Conservation (phyloP, 768 basidiomycete species). For the Suillus plorans region DNA sequence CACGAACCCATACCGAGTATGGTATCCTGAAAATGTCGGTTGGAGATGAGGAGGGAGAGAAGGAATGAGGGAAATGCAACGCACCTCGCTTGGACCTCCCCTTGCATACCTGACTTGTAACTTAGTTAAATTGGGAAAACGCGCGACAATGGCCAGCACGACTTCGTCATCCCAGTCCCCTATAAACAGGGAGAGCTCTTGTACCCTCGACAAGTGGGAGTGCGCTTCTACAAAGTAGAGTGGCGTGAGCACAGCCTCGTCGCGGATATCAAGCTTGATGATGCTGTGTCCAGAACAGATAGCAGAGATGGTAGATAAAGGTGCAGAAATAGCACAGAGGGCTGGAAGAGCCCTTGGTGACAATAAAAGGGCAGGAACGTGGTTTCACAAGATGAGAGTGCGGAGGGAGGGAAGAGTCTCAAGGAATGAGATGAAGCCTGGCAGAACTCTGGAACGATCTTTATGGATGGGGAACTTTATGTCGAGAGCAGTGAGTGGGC, state of each 20-base stretch:
- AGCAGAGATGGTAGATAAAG: constrained; percentile 26
- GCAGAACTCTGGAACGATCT: constrained; percentile 23
- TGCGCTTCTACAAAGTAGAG: constrained; percentile 16
- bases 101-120: constrained; percentile 41
- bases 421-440: constrained; percentile 20
- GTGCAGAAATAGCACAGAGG: constrained; percentile 22
- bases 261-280: constrained; percentile 24
- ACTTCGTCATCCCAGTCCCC: constrained; percentile 48
- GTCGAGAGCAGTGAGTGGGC: constrained; percentile 22
- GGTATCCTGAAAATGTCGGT: constrained; percentile 28
- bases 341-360: constrained; percentile 19
- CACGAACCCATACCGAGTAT: constrained; percentile 44
- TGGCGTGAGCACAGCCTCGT: constrained; percentile 17
- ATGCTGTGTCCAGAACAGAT: constrained; percentile 17
- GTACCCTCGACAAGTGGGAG: constrained; percentile 12
- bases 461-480: constrained; percentile 30
- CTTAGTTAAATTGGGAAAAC: constrained; percentile 36
- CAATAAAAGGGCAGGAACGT: constrained; percentile 25
- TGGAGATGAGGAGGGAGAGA: not conserved
- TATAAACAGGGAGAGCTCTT: constrained; percentile 35
- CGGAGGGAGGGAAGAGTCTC: constrained; percentile 21
- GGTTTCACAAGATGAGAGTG: constrained; percentile 24
- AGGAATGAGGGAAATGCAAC: constrained; percentile 13
- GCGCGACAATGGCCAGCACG: constrained; percentile 38
- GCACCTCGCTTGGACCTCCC: constrained; percentile 40